Evolutionary conservation across 139 green algal genomes (phyloP).

Genomic region (Asterochloris sp.): DNA sequence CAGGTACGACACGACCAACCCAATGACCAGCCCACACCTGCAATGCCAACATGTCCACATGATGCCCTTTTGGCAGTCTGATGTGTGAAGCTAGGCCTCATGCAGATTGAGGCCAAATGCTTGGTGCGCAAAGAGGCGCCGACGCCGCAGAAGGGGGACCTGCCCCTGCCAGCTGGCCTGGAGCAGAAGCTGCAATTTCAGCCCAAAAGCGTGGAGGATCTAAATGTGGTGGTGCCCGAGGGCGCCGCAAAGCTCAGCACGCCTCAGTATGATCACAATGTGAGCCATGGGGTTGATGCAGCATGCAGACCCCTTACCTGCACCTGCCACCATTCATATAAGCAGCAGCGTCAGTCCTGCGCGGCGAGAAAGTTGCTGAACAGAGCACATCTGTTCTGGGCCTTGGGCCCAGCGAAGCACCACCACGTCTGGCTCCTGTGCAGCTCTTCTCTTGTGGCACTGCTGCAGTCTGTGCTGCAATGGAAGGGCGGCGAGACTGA

Average conservation of each 20-base stretch:
- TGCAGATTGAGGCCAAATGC: constrained; percentile 38
- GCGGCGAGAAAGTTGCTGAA: no score
- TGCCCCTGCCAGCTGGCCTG: constrained; percentile 51
- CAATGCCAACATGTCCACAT: not conserved
- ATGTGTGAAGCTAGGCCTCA: not conserved
- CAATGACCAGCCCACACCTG: no score
- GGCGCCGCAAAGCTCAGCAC: constrained; percentile 20
- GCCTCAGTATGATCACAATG: constrained; percentile 14
- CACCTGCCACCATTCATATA: not conserved
- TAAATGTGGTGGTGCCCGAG: constrained; percentile 27
- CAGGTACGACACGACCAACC: no score
- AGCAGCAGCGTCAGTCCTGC: no score
- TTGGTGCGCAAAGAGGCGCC: constrained; percentile 49
- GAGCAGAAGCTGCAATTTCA: constrained; percentile 23
- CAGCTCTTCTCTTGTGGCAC: not conserved
- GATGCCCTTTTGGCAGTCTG: not conserved
- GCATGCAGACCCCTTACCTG: not conserved
- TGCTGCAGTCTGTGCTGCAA: constrained; percentile 51
- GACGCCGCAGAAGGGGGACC: constrained; percentile 37
- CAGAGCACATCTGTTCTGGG: no score
- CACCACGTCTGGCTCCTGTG: no score
- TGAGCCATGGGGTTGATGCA: not conserved
- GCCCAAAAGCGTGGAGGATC: constrained; percentile 32
- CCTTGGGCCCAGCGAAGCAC: no score
- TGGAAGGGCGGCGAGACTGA: constrained; percentile 89